phyloP scores from a whole-genome alignment of 768 basidiomycete species.

The Daedaleopsis nitida region DNA sequence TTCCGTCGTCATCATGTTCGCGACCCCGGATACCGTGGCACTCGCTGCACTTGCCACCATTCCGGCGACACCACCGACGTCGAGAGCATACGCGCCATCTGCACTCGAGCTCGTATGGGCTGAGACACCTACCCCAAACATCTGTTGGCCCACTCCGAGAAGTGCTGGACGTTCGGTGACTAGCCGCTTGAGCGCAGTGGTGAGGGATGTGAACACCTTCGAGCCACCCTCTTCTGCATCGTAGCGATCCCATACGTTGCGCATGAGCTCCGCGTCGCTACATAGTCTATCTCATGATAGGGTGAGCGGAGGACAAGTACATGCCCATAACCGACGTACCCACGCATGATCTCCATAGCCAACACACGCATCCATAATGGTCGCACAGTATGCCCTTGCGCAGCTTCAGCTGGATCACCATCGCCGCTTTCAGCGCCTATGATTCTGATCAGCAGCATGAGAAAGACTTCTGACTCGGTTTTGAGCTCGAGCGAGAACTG shows the following conservation, averaged over 20 bases:
- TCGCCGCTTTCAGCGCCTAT: conserved; percentile 54
- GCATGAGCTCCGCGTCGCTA: conserved; percentile 76
- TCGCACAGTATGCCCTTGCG: conserved; percentile 33
- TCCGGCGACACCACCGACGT: conserved; percentile 72
- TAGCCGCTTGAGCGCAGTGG: conserved; percentile 83
- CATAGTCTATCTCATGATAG: conserved; percentile 53
- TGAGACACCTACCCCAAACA: conserved; percentile 76
- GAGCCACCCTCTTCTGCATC: conserved; percentile 62
- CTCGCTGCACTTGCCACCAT: conserved; percentile 84
- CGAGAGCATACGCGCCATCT: conserved; percentile 55
- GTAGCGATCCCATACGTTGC: conserved; percentile 78
- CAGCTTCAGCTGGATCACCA: conserved; percentile 21
- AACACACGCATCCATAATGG: conserved; percentile 90
- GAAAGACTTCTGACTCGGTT: conserved; percentile 86
- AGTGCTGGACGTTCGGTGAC: conserved; percentile 87
- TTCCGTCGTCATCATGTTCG: conserved; percentile 79
- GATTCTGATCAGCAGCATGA: conserved; percentile 69
- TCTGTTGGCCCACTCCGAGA: conserved; percentile 77
- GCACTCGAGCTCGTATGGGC: conserved; percentile 33
- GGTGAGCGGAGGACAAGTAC: not conserved
- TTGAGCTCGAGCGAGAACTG: conserved; percentile 82
- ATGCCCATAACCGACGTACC: conserved; percentile 42
- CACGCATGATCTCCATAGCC: conserved; percentile 90
- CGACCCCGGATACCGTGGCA: conserved; percentile 81
- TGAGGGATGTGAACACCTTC: conserved; percentile 74